These are phyloP conservation scores for Rhododendron molle DNA, from an alignment of 148 eudicot genomes.

Conservation along the genomic window DNA sequence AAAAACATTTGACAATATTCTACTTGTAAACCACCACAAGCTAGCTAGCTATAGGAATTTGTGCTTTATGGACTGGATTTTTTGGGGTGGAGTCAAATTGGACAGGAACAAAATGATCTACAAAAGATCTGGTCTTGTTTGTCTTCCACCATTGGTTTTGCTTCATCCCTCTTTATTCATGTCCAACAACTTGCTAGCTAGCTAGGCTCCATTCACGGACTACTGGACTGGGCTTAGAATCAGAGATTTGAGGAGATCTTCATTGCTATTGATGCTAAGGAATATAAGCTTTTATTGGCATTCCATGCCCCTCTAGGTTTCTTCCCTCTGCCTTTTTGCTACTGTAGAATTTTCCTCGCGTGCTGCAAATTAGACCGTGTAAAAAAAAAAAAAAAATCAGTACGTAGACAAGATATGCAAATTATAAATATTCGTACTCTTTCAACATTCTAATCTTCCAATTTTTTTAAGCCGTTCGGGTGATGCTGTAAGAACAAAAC, in stretches of 20 bases:
- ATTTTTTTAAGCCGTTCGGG: background rate
- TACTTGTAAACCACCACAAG: background rate
- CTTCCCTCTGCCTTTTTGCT: background rate
- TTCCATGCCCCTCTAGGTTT: conserved; percentile 3
- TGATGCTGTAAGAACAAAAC: background rate
- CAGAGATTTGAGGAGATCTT: background rate
- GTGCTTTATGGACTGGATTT: background rate
- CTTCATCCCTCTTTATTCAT: conserved; percentile 2
- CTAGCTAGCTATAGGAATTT: conserved; percentile 6
- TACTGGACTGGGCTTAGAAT: conserved; percentile 2
- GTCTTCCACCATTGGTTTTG: conserved; percentile 5
- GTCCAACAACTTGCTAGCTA: background rate
- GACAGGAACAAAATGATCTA: conserved; percentile 13
- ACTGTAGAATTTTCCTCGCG: background rate
- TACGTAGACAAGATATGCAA: background rate
- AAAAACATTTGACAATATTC: background rate
- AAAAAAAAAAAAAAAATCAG: background rate
- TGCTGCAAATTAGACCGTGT: background rate
- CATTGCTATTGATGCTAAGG: conserved; percentile 3
- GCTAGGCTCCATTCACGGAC: background rate
- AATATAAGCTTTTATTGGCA: conserved; percentile 4
- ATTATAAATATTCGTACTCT: background rate
- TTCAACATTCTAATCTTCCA: background rate
- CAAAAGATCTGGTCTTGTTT: conserved; percentile 15
- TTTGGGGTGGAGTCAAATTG: conserved; percentile 6